Conservation (phyloP, 108 stramenopile genomes). For the Fistulifera pelliculosa region DNA sequence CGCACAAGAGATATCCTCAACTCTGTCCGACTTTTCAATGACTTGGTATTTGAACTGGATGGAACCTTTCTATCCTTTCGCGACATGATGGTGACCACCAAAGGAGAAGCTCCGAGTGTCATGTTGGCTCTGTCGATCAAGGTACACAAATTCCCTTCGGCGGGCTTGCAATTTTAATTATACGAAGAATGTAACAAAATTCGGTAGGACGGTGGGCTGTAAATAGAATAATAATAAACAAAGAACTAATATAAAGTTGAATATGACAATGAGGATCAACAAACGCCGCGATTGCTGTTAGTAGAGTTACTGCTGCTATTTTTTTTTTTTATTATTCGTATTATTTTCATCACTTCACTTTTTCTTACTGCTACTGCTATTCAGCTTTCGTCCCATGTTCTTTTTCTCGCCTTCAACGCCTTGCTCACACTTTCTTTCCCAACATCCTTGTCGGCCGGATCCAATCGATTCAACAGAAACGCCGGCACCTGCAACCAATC, state of each 20-base stretch:
- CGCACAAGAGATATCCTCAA: conserved; percentile 13
- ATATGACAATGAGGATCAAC: too few species aligned
- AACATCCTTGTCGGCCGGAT: conserved; percentile 37
- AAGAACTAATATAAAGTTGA: too few species aligned
- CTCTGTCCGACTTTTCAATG: conserved; percentile 41
- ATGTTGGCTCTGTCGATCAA: conserved; percentile 38
- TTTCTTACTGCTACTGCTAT: conserved; percentile 2
- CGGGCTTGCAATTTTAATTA: conserved; percentile 38
- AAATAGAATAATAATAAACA: too few species aligned
- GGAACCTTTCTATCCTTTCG: conserved; percentile 44
- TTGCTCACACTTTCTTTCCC: conserved; percentile 42
- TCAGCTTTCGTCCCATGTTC: conserved; percentile 73
- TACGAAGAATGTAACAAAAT: too few species aligned
- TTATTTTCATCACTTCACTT: too few species aligned
- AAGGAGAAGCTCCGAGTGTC: conserved; percentile 28
- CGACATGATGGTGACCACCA: conserved; percentile 40
- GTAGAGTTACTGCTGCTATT: too few species aligned
- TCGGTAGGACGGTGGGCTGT: too few species aligned
- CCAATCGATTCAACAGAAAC: conserved; percentile 46
- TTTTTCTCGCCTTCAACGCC: conserved; percentile 62
- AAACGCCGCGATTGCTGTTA: too few species aligned
- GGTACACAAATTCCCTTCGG: conserved; percentile 53
- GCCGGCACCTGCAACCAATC: conserved; percentile 80
- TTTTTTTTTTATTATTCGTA: too few species aligned
- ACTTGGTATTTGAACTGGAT: conserved; percentile 54